phyloP scores from a whole-genome alignment of 2,329 filamentous ascomycete species.

The Calonectria pauciramosa region DNA sequence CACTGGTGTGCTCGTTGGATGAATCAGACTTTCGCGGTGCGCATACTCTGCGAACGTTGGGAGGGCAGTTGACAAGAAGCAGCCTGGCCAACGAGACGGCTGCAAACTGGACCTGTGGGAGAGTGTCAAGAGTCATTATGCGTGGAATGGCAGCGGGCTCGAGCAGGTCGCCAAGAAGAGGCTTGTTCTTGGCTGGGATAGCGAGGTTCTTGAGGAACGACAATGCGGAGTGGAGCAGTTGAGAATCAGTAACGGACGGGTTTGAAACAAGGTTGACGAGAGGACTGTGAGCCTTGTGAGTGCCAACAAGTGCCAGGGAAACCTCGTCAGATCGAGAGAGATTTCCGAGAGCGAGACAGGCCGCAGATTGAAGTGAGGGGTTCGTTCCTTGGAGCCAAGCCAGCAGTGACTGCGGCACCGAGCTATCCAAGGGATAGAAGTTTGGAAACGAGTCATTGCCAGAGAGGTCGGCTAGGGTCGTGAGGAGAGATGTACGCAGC shows the following conservation, averaged over 20 bases:
- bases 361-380: constrained; percentile 65
- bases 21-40: constrained; percentile 50
- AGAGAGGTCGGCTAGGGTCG: constrained; percentile 66
- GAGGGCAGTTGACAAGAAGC: constrained; percentile 65
- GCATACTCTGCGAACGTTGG: constrained; percentile 67
- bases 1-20: constrained; percentile 49
- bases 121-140: constrained; percentile 66
- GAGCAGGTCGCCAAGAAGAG: constrained; percentile 63
- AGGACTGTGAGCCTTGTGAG: constrained; percentile 56
- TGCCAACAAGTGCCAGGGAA: constrained; percentile 64
- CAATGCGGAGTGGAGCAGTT: constrained; percentile 69
- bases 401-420: constrained; percentile 58
- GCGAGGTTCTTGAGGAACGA: constrained; percentile 76
- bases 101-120: constrained; percentile 71
- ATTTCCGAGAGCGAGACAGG: constrained; percentile 73
- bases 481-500: constrained; percentile 64
- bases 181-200: constrained; percentile 69
- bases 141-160: constrained; percentile 62
- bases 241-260: constrained; percentile 56
- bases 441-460: constrained; percentile 62
- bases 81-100: constrained; percentile 71
- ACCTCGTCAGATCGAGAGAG: constrained; percentile 70
- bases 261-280: constrained; percentile 62
- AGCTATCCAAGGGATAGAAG: constrained; percentile 57
- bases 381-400: constrained; percentile 61